Evolutionary conservation across 2,329 filamentous ascomycete species (phyloP).

Genomic region (Diplodia sapinea): DNA sequence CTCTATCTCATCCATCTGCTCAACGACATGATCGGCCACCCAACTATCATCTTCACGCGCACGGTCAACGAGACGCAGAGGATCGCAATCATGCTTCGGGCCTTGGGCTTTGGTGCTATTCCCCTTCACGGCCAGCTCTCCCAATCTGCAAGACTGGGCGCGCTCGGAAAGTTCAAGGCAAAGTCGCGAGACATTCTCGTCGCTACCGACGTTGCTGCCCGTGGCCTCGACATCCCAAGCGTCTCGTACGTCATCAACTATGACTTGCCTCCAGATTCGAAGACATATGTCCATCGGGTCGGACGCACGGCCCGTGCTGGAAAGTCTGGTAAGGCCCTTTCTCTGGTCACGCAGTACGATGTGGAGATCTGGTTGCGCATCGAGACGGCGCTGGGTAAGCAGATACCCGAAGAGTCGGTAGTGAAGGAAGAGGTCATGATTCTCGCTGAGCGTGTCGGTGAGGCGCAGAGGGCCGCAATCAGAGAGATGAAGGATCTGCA

Average conservation of each 20-base stretch:
- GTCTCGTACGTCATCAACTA: conserved; percentile 88
- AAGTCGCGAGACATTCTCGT: conserved; percentile 84
- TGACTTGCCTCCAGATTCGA: conserved; percentile 81
- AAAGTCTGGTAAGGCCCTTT: conserved; percentile 81
- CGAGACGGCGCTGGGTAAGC: conserved; percentile 79
- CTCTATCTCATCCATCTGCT: conserved; percentile 84
- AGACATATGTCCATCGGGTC: conserved; percentile 90
- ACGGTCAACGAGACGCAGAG: conserved; percentile 92
- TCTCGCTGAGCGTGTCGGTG: conserved; percentile 76
- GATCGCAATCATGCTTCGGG: conserved; percentile 79
- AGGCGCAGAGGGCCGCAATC: conserved; percentile 80
- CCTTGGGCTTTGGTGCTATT: conserved; percentile 87
- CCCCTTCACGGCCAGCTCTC: conserved; percentile 91
- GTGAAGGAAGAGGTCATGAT: conserved; percentile 86
- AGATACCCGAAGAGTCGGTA: conserved; percentile 71
- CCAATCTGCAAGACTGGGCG: conserved; percentile 83
- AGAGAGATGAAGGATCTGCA: conserved; percentile 81
- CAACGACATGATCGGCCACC: conserved; percentile 86
- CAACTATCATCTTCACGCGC: conserved; percentile 86
- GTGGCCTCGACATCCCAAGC: conserved; percentile 90
- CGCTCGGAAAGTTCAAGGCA: conserved; percentile 86
- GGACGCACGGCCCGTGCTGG: conserved; percentile 87
- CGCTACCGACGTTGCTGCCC: conserved; percentile 90
- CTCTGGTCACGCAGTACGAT: conserved; percentile 85
- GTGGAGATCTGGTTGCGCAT: conserved; percentile 80